Percentiles rank a stretch among this genome's conserved stretches.
Evolutionary conservation across 768 basidiomycete species (phyloP).

Genomic region (Gyrodon lividus): DNA sequence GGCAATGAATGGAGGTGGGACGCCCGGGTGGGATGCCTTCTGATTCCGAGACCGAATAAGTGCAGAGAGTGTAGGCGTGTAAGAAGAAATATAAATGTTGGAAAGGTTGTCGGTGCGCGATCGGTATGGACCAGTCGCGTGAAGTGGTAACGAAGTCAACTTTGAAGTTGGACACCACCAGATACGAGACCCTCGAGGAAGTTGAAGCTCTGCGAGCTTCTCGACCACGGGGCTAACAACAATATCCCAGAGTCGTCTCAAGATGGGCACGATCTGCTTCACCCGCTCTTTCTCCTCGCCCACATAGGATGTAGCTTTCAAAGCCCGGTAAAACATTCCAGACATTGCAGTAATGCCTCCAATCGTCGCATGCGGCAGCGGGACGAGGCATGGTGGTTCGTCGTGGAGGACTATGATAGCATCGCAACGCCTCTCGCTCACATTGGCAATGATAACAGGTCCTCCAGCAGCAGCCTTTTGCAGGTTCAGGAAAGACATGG

Average conservation of each 20-base stretch:
- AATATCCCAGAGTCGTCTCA: conserved; percentile 27
- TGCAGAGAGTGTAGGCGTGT: conserved; percentile 33
- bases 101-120: conserved; percentile 8
- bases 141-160: conserved; percentile 31
- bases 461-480: conserved; percentile 24
- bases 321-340: not conserved
- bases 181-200: conserved; percentile 25
- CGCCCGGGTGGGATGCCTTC: not conserved
- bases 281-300: conserved; percentile 27
- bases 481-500: conserved; percentile 17
- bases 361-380: conserved; percentile 16
- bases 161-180: conserved; percentile 37
- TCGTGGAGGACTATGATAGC: conserved; percentile 34
- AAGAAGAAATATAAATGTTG: conserved; percentile 31
- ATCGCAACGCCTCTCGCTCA: conserved; percentile 34
- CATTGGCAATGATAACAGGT: conserved; percentile 39
- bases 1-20: not conserved
- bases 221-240: conserved; percentile 22
- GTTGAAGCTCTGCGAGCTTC: conserved; percentile 8
- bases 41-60: conserved; percentile 23
- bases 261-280: conserved; percentile 2
- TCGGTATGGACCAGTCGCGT: conserved; percentile 32
- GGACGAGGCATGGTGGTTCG: conserved; percentile 17
- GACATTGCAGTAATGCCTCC: conserved; percentile 11
- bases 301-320: conserved; percentile 5